phyloP scores from a whole-genome alignment of 306 rosid species.

The Malus sylvestris region DNA sequence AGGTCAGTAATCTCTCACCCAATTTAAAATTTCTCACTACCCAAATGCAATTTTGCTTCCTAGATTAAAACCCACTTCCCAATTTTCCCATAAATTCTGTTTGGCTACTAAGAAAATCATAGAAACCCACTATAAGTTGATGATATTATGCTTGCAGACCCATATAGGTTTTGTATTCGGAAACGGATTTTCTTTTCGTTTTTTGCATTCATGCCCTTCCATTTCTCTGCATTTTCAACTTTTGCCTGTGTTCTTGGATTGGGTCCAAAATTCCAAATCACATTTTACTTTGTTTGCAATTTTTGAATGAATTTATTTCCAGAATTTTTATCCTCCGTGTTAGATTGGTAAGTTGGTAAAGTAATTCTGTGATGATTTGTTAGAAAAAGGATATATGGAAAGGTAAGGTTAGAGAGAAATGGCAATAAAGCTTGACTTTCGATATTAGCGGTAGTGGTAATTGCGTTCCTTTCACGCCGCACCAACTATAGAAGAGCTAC shows the following conservation, averaged over 20 bases:
- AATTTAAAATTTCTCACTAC: background rate
- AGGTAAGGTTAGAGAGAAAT: background rate
- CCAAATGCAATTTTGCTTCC: background rate
- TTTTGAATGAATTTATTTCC: background rate
- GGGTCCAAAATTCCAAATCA: background rate
- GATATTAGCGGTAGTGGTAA: background rate
- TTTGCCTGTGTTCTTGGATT: background rate
- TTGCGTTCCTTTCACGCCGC: slow-evolving; percentile 7
- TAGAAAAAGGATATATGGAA: background rate
- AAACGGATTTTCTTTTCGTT: background rate
- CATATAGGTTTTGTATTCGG: background rate
- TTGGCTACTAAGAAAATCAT: background rate
- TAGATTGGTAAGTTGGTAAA: background rate
- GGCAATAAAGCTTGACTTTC: background rate
- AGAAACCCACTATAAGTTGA: background rate
- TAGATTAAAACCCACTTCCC: background rate
- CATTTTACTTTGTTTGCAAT: background rate
- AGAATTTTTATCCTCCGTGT: background rate
- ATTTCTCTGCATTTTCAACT: background rate
- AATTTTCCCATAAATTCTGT: background rate
- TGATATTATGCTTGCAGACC: background rate
- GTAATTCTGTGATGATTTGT: background rate
- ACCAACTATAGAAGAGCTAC: background rate
- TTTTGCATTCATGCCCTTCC: background rate
- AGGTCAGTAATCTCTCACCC: slow-evolving; percentile 32